phyloP scores from a whole-genome alignment of 2,329 filamentous ascomycete species.

The Phyllosticta capitalensis region DNA sequence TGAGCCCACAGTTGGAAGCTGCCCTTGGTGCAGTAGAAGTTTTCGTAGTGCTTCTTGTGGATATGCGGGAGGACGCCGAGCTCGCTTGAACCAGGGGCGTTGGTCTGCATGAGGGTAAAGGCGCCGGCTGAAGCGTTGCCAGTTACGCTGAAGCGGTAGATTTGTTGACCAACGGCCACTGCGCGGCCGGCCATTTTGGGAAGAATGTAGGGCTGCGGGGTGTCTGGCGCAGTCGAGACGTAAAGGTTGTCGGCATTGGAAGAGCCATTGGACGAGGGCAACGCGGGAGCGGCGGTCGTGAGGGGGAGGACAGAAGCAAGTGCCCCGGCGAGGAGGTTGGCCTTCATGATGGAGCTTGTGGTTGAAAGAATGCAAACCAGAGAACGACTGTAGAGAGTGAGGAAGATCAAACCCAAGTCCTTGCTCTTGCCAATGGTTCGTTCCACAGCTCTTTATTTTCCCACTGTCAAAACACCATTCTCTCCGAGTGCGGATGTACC shows the following conservation, averaged over 20 bases:
- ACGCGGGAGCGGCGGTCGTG: neutral
- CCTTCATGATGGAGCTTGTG: neutral
- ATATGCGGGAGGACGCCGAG: conserved; percentile 37
- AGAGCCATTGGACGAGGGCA: neutral
- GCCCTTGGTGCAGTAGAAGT: conserved; percentile 38
- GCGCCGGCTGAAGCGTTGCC: conserved; percentile 36
- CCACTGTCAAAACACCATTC: neutral
- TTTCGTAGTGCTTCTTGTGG: conserved; percentile 37
- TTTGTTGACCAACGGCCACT: conserved; percentile 27
- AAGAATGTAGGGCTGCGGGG: conserved; percentile 28
- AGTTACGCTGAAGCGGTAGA: conserved; percentile 37
- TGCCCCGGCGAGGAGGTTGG: neutral
- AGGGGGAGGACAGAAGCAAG: neutral
- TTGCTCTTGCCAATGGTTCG: neutral
- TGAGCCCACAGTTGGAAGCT: conserved; percentile 39
- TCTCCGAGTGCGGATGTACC: neutral
- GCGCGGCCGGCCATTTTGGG: conserved; percentile 26
- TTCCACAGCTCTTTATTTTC: neutral
- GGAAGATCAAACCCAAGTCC: neutral
- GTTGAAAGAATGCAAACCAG: neutral
- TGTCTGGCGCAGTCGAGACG: conserved; percentile 21
- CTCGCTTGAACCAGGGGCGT: conserved; percentile 26
- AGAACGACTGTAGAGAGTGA: neutral
- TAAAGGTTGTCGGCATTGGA: conserved; percentile 9
- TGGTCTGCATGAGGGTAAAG: conserved; percentile 38